Base-by-base conservation (phyloP, 2,329 filamentous ascomycete species). In the Cryphonectria radicalis region DNA sequence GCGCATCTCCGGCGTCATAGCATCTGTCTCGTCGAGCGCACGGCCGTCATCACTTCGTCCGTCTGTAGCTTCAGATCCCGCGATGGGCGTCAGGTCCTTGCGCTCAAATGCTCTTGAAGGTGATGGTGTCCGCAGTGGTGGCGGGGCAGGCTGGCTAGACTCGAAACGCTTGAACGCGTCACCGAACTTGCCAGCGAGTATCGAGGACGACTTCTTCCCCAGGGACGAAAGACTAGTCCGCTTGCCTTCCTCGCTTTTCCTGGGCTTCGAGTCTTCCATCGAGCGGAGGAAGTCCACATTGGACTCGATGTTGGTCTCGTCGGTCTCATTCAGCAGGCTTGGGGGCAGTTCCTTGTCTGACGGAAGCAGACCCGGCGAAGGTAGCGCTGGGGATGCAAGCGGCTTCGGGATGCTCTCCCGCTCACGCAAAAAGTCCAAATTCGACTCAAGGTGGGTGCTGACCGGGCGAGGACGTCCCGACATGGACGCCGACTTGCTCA, bases 81-180 rank as follows among this genome's bases (percentile, higher is more conserved):
- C 89, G 67, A 95, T 93, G 0, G 93, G 92, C 19, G 91, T 92
- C 53, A 92, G 82, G 76, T 81, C 86, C 80, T 80, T 84, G 72
- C 78, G 85, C 74, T 82, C 86, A 40, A 80, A 76, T 68, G 84
- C 84, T 75, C 85, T 86, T 37, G 84, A 80, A 4, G 85, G 86
- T 6, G 86, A 88, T 1, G 85, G 83, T 19, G 84, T 84, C 50
- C 84, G 82, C 8, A 76, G 77, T n/a, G 75, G 78, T 22, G 76
- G 77, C 14, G 75, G 74, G 70, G 76, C 74, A 76, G 77, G 81
- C 11, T 73, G 69, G 72, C 84, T 87, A 35, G 84, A 86, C 80
- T 99, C 96, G 76, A 98, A 98, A 7, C 92, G 89, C 77, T 95
- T 94, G 82, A 98, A 98, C 3, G 95, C 95, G 77, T 98, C 95